phyloP scores from a whole-genome alignment of 345 rosid genomes.

The Geranium rotundifolium region DNA sequence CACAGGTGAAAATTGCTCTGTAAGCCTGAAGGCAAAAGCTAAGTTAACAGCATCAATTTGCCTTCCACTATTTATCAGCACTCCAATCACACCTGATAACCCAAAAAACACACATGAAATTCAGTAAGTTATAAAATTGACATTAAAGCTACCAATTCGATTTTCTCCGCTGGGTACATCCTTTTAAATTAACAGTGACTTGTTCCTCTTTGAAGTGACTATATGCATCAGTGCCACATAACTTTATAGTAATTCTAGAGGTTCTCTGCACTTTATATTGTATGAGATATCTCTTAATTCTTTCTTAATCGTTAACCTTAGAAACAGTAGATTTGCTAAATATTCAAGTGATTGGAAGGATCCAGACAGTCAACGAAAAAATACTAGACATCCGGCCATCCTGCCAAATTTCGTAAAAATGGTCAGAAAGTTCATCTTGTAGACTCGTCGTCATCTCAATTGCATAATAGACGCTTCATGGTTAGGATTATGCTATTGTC shows the following conservation, averaged over 20 bases:
- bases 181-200: neutral
- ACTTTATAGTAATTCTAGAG: neutral
- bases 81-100: slow-evolving; percentile 69
- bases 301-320: too few species aligned
- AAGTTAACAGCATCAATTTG: slow-evolving; percentile 95
- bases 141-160: neutral
- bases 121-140: slow-evolving; percentile 5
- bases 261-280: neutral
- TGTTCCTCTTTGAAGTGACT: neutral
- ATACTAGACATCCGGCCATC: too few species aligned
- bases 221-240: neutral
- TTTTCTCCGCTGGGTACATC: neutral
- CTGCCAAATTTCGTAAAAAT: too few species aligned
- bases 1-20: slow-evolving; percentile 72
- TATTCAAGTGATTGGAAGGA: too few species aligned
- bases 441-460: too few species aligned
- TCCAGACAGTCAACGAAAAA: too few species aligned
- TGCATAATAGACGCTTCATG: too few species aligned
- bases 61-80: slow-evolving; percentile 71
- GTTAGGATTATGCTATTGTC: too few species aligned
- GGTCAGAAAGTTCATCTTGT: too few species aligned
- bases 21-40: slow-evolving; percentile 92
- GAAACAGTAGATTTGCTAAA: too few species aligned
- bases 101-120: neutral
- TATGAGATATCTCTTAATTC: neutral